Evolutionary conservation across 768 basidiomycete genomes (phyloP).

Genomic region (Lyophyllum decastes): DNA sequence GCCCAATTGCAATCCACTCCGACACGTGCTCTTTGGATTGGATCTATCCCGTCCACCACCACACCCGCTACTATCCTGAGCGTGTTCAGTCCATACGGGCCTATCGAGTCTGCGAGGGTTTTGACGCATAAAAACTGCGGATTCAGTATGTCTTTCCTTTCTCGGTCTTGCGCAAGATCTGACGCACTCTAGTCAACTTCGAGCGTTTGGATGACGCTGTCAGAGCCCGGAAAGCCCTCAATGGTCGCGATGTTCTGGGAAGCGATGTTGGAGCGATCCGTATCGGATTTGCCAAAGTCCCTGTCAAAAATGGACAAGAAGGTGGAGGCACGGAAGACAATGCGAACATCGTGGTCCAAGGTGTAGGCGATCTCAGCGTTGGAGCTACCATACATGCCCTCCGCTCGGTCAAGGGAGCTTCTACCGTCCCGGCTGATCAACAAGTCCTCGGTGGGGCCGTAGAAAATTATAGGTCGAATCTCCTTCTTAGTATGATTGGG

Average conservation of each 20-base stretch:
- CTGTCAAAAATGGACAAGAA: conserved; percentile 83
- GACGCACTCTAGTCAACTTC: conserved; percentile 74
- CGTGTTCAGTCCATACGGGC: conserved; percentile 96
- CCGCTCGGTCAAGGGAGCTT: conserved; percentile 87
- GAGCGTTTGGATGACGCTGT: conserved; percentile 97
- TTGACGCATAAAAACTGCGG: conserved; percentile 98
- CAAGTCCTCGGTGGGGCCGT: conserved; percentile 90
- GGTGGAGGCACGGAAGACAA: conserved; percentile 64
- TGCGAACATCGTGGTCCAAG: conserved; percentile 69
- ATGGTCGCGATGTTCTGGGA: conserved; percentile 94
- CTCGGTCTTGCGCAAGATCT: conserved; percentile 10
- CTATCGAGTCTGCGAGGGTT: conserved; percentile 95
- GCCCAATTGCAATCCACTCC: conserved; percentile 89
- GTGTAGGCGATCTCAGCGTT: conserved; percentile 82
- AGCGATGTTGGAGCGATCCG: conserved; percentile 96
- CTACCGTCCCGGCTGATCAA: conserved; percentile 88
- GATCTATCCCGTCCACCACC: conserved; percentile 93
- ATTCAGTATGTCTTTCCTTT: conserved; percentile 58
- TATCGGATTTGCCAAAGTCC: conserved; percentile 96
- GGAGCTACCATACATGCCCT: conserved; percentile 88
- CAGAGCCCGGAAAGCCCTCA: conserved; percentile 91
- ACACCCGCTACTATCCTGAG: conserved; percentile 93
- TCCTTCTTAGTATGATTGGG: conserved; percentile 86
- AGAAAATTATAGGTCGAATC: conserved; percentile 93
- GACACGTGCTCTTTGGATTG: conserved; percentile 96